Base-by-base conservation (phyloP, 1,139 yeast genomes). In the Zhuliangozyma parablackwelliae region DNA sequence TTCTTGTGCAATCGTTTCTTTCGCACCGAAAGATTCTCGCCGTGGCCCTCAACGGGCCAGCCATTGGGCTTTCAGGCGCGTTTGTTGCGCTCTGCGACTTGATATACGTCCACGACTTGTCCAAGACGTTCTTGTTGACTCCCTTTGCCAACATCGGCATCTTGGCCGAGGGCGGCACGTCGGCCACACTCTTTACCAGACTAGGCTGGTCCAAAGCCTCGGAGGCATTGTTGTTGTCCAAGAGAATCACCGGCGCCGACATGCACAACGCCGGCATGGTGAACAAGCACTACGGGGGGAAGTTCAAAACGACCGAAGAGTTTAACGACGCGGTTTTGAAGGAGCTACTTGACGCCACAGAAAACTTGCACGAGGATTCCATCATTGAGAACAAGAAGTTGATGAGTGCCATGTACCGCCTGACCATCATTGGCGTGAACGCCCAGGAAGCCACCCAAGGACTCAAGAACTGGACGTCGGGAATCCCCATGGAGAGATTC, bases 131-230 rank as follows among this genome's bases (percentile, higher is more conserved):
- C 57, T 47, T 84, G 41, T 70, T 82, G 53, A 70, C 83, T 26
- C 96, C 96, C 10, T 88, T 88, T 57, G 78, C 92, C 35, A 83
- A 82, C 55, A 71, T 88, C 50, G 95, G 96, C 1, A 71, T 88
- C 49, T 89, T 85, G 3, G 78, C 85, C 41, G 96, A 88, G 61
- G 95, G 96, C 40, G 88, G 81, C 6, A 64, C 88, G 2, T 78
- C 88, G 8, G 75, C 78, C 20, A 77, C 92, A 8, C 66, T 88
- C 37, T 79, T 84, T 26, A 60, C 69, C 48, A 73, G 95, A 50
- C 65, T 88, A 42, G 96, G 96, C 2, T 67, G 80, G 65, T 79
- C 88, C 42, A 72, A 71, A 48, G 81, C 95, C 13, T 69, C 81
- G 38, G 94, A 87, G 56, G 88, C 89, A 0, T 63, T 88, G 33